Percentiles rank a stretch among this genome's conserved stretches.
Evolutionary conservation across 768 basidiomycete genomes (phyloP).

Genomic region (Amanita phalloides): DNA sequence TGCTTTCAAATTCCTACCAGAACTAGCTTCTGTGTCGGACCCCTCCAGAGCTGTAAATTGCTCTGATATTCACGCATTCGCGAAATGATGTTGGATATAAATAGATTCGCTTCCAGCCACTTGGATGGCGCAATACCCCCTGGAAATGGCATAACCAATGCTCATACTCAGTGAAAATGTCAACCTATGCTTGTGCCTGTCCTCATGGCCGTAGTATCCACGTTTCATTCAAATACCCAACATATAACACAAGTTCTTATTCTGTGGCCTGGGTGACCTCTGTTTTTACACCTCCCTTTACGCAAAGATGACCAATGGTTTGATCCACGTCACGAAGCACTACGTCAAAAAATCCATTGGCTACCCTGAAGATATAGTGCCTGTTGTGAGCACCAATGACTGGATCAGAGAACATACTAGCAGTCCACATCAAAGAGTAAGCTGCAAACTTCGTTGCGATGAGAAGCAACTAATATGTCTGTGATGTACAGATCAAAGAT

Average conservation of each 20-base stretch:
- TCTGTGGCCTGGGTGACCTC: not conserved
- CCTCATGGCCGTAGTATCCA: not conserved
- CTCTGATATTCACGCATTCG: not conserved
- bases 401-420: slow-evolving; percentile 32
- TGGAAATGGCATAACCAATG: slow-evolving; percentile 16
- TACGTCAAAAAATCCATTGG: slow-evolving; percentile 48
- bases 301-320: slow-evolving; percentile 11
- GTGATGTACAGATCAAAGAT: slow-evolving; percentile 31
- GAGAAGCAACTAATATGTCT: not conserved
- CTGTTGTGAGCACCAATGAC: slow-evolving; percentile 47
- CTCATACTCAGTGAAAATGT: slow-evolving; percentile 9
- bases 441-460: slow-evolving; percentile 13
- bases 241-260: not conserved
- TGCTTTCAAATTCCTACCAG: no score
- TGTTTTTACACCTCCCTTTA: not conserved
- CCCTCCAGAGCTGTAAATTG: not conserved
- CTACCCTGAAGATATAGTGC: slow-evolving; percentile 48
- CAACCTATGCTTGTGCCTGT: not conserved
- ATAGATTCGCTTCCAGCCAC: not conserved
- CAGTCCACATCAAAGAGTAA: slow-evolving; percentile 41
- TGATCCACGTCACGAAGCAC: slow-evolving; percentile 25
- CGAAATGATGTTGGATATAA: not conserved
- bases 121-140: slow-evolving; percentile 16
- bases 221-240: no score
- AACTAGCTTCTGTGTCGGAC: not conserved